phyloP scores from a whole-genome alignment of 2,329 filamentous ascomycete species.

The Trichoderma sp. region DNA sequence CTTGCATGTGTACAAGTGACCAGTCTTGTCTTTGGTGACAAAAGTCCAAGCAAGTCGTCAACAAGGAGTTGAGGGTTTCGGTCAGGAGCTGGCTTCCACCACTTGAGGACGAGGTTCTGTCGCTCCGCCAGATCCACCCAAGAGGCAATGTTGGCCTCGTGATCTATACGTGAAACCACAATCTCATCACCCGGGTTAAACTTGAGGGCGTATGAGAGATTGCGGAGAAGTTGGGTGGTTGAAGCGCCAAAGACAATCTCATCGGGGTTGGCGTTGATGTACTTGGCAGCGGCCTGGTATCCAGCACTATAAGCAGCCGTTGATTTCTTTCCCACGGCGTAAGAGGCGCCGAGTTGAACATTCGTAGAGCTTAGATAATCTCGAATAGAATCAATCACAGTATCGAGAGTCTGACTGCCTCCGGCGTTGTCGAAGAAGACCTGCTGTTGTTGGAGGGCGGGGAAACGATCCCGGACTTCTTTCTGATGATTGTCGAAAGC shows the following conservation, averaged over 20 bases:
- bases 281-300: constrained; percentile 63
- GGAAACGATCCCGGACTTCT: constrained; percentile 55
- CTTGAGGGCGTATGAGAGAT: constrained; percentile 56
- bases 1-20: constrained; percentile 72
- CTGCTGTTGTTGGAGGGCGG: constrained; percentile 63
- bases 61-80: constrained; percentile 58
- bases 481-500: background rate
- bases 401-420: constrained; percentile 66
- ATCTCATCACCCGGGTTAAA: constrained; percentile 62
- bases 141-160: constrained; percentile 73
- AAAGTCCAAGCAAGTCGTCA: constrained; percentile 54
- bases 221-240: constrained; percentile 73
- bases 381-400: constrained; percentile 63
- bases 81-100: constrained; percentile 58
- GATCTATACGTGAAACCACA: constrained; percentile 68
- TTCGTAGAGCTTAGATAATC: constrained; percentile 67
- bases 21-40: constrained; percentile 63
- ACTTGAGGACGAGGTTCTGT: constrained; percentile 61
- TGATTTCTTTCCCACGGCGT: constrained; percentile 57
- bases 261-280: constrained; percentile 63
- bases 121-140: constrained; percentile 68
- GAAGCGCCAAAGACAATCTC: constrained; percentile 73
- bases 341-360: constrained; percentile 72
- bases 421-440: constrained; percentile 78
- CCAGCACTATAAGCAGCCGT: constrained; percentile 59